Evolutionary conservation across 176 grass and related monocot genomes (phyloP), one percentile per base, ranked within the genome.

Genomic region (Panicum miliaceum): DNA sequence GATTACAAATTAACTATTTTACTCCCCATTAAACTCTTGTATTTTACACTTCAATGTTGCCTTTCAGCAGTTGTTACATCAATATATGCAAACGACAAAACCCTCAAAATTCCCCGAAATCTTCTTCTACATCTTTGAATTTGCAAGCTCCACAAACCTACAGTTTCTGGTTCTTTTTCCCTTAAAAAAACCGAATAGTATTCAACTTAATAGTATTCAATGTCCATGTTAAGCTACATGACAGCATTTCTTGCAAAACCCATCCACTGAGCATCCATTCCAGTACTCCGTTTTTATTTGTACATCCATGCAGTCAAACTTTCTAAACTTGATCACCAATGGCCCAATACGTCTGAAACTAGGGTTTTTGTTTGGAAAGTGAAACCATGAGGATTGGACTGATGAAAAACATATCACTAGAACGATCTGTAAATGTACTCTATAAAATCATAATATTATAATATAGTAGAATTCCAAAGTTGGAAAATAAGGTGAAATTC

Each of bases 1-100:
- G 22, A 71, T 70, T 3, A 71, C 68, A 73, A 16, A 27, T 77
- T 35, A 77, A 71, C 20, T 76, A 38, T 13, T 51, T 51, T 51
- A 1, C n/a, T 1, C 9, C 7, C 40, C 18, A 6, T 19, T 48
- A 48, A 45, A 5, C 25, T 16, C 32, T 34, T 2, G 32, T 46
- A 22, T 47, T 29, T 63, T 20, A 46, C 11, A 7, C 14, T 51
- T 35, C 42, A 52, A 52, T 32, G 34, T 47, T 50, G 9, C 10
- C 11, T 37, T 65, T 34, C 18, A 5, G 7, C 20, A 20, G 71
- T 20, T 29, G 41, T 18, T 63, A 19, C 9, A 45, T 29, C 26
- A 73, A 29, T 3, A 12, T 51, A 20, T 35, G 26, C 48, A 35
- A 51, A 13, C 71, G 29, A 32, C 29, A 32, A 32, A 32, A 32